phyloP scores from a whole-genome alignment of 352 stramenopile genomes.

The Globisporangium echinulatum region DNA sequence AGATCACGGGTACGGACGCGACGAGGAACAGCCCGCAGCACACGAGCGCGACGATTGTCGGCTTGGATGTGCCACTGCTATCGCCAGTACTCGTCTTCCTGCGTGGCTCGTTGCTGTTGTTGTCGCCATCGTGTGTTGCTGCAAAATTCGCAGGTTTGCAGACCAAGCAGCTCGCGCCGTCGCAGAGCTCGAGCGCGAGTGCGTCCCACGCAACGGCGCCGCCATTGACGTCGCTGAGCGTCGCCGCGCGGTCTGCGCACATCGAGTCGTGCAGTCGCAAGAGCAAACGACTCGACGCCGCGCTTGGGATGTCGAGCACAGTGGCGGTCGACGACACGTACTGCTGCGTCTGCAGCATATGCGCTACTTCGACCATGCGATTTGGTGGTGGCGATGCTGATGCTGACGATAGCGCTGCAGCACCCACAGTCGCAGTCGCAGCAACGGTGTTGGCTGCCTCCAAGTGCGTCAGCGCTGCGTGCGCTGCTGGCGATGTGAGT shows the following conservation, averaged over 20 bases:
- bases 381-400: conserved; percentile 8
- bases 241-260: conserved; percentile 21
- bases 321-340: conserved; percentile 9
- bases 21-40: conserved; percentile 41
- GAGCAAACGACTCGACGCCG: conserved; percentile 20
- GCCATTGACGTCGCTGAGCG: neutral
- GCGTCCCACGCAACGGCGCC: conserved; percentile 1
- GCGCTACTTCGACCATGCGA: conserved; percentile 13
- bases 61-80: conserved; percentile 10
- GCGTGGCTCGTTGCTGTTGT: neutral
- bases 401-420: conserved; percentile 9
- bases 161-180: conserved; percentile 5
- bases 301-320: conserved; percentile 5
- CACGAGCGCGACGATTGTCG: conserved; percentile 29
- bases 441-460: conserved; percentile 1
- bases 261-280: conserved; percentile 16
- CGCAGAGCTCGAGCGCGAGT: conserved; percentile 21
- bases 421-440: neutral
- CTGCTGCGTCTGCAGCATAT: conserved; percentile 10
- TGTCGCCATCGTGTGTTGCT: neutral
- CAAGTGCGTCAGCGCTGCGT: conserved; percentile 11
- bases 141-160: conserved; percentile 8
- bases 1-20: conserved; percentile 28
- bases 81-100: neutral
- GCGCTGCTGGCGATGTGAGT: conserved; percentile 17